Evolutionary conservation across 257 asterid species (phyloP).

Genomic region (Plectranthus barbatus): DNA sequence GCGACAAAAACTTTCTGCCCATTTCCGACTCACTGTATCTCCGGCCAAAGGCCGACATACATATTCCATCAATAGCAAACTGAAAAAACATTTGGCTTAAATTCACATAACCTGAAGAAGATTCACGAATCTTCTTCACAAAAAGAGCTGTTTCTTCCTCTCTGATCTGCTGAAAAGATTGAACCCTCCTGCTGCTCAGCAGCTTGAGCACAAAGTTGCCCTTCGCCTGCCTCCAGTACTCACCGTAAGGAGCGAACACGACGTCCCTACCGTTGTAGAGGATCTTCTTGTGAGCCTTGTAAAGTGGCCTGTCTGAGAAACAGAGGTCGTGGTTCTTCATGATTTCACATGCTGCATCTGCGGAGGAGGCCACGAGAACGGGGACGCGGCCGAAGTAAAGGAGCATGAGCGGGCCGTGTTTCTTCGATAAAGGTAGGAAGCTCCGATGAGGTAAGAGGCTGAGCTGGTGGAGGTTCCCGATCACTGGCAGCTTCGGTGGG

Average conservation of each 20-base stretch:
- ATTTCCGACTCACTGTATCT: neutral
- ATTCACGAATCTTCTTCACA: neutral
- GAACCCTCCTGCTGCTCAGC: conserved; percentile 4
- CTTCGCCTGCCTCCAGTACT: conserved; percentile 13
- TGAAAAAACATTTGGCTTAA: neutral
- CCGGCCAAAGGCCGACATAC: neutral
- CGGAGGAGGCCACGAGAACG: neutral
- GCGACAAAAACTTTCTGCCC: neutral
- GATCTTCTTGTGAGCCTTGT: neutral
- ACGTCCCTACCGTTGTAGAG: neutral
- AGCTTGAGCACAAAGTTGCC: neutral
- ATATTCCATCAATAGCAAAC: neutral
- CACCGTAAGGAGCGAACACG: neutral
- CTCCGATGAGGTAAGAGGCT: neutral
- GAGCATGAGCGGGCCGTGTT: neutral
- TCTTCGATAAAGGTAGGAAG: neutral
- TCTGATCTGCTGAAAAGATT: neutral
- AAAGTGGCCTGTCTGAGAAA: neutral
- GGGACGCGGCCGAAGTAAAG: neutral
- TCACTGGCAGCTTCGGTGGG: neutral
- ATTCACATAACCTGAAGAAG: neutral
- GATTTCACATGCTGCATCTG: too few species aligned
- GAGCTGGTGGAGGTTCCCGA: conserved; percentile 1
- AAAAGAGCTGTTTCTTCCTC: conserved; percentile 4
- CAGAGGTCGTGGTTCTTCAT: neutral